phyloP scores from a whole-genome alignment of 306 rosid genomes.

The Begonia fuchsioides region DNA sequence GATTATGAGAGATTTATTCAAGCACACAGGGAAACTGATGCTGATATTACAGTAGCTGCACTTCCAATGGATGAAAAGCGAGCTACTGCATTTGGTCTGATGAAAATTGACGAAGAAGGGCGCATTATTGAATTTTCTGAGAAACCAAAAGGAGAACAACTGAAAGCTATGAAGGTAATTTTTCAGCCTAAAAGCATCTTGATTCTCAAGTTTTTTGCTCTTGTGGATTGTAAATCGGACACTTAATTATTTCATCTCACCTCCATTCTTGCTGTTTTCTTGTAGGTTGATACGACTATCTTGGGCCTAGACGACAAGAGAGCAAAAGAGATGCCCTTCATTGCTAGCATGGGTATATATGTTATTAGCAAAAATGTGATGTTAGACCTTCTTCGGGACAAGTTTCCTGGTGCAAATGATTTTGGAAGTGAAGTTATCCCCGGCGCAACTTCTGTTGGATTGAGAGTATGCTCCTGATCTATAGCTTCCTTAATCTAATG shows the following conservation, averaged over 20 bases:
- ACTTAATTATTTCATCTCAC: not conserved
- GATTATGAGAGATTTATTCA: slow-evolving; percentile 91
- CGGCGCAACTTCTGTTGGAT: slow-evolving; percentile 82
- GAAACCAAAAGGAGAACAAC: slow-evolving; percentile 92
- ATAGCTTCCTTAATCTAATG: no score
- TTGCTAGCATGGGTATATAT: slow-evolving; percentile 99
- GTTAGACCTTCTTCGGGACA: slow-evolving; percentile 63
- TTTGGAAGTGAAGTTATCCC: slow-evolving; percentile 99
- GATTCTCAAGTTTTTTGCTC: no score
- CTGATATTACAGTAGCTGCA: slow-evolving; percentile 97
- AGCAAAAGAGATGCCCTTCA: slow-evolving; percentile 90
- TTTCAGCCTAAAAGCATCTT: no score
- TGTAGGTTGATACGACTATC: slow-evolving; percentile 90
- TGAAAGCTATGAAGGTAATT: slow-evolving; percentile 82
- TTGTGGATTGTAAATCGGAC: no score
- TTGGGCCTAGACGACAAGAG: slow-evolving; percentile 91
- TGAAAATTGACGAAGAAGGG: slow-evolving; percentile 98
- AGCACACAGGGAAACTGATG: slow-evolving; percentile 91
- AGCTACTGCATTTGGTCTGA: slow-evolving; percentile 89
- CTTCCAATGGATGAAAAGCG: slow-evolving; percentile 96
- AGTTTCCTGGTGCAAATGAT: slow-evolving; percentile 93
- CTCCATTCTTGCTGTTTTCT: slow-evolving; percentile 5
- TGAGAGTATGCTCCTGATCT: slow-evolving; percentile 46
- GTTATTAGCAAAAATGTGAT: slow-evolving; percentile 88
- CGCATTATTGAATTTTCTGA: slow-evolving; percentile 85